phyloP scores from a whole-genome alignment of 805 yeast species.

The Candida arabinofermentans region DNA sequence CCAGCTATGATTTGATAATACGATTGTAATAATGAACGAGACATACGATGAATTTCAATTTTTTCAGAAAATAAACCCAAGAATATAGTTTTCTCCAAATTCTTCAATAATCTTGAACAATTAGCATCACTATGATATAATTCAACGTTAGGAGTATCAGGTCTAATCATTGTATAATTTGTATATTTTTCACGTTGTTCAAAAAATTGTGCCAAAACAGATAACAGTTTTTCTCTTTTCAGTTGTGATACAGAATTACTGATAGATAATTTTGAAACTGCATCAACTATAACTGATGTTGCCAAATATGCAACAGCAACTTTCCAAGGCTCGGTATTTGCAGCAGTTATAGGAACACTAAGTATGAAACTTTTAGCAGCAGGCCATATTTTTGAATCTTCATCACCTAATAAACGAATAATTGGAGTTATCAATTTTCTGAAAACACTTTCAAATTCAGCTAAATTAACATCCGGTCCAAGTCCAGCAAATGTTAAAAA shows the following conservation, averaged over 20 bases:
- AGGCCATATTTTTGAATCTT: constrained; percentile 31
- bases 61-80: constrained; percentile 49
- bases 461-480: constrained; percentile 6
- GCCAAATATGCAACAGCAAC: constrained; percentile 36
- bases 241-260: constrained; percentile 19
- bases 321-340: constrained; percentile 26
- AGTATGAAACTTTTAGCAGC: constrained; percentile 35
- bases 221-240: constrained; percentile 32
- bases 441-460: constrained; percentile 18
- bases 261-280: constrained; percentile 30
- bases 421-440: constrained; percentile 29
- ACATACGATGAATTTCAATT: constrained; percentile 43
- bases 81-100: constrained; percentile 48
- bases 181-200: constrained; percentile 30
- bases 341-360: constrained; percentile 30
- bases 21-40: constrained; percentile 37
- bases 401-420: constrained; percentile 34
- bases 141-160: not conserved
- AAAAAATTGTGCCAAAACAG: constrained; percentile 36
- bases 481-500: constrained; percentile 25
- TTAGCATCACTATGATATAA: constrained; percentile 21
- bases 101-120: constrained; percentile 33
- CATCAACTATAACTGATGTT: constrained; percentile 34
- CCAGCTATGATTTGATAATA: constrained; percentile 21
- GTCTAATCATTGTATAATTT: constrained; percentile 4